These are phyloP conservation scores for Daldinia decipiens DNA, from an alignment of 495 filamentous ascomycete species.

Conservation along the genomic window DNA sequence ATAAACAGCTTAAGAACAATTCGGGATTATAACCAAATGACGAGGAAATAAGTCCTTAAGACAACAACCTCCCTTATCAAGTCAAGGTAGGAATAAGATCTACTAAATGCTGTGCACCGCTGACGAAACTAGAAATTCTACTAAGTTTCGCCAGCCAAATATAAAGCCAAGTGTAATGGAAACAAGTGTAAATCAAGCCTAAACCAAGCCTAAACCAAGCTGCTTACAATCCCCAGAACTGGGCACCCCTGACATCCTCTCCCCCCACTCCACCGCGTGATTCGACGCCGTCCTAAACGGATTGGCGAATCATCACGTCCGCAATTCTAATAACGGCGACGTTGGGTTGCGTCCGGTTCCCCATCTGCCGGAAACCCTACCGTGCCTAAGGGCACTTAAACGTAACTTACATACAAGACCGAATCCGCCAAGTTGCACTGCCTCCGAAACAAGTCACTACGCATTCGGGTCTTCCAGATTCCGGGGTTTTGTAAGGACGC, in stretches of 20 bases:
- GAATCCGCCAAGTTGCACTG: conserved; percentile 28
- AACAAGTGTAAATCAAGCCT: neutral
- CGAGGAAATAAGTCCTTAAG: neutral
- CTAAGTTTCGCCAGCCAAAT: neutral
- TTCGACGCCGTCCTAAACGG: neutral
- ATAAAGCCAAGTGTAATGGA: neutral
- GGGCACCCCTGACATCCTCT: neutral
- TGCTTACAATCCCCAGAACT: neutral
- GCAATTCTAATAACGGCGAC: conserved; percentile 27
- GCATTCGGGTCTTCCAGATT: conserved; percentile 8
- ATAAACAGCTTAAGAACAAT: no score
- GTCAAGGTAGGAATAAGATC: neutral
- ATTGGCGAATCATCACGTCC: conserved; percentile 32
- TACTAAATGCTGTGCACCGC: neutral
- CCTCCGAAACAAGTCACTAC: conserved; percentile 13
- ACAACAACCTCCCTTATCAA: neutral
- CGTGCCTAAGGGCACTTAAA: neutral
- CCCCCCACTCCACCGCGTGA: neutral
- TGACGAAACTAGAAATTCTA: neutral
- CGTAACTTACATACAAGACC: neutral
- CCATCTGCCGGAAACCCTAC: conserved; percentile 19
- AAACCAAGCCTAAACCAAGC: neutral
- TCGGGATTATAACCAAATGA: neutral
- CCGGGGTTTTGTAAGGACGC: neutral
- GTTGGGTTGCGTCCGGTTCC: conserved; percentile 18